Conservation (phyloP, 495 filamentous ascomycete genomes). For the Penicillium daleae region DNA sequence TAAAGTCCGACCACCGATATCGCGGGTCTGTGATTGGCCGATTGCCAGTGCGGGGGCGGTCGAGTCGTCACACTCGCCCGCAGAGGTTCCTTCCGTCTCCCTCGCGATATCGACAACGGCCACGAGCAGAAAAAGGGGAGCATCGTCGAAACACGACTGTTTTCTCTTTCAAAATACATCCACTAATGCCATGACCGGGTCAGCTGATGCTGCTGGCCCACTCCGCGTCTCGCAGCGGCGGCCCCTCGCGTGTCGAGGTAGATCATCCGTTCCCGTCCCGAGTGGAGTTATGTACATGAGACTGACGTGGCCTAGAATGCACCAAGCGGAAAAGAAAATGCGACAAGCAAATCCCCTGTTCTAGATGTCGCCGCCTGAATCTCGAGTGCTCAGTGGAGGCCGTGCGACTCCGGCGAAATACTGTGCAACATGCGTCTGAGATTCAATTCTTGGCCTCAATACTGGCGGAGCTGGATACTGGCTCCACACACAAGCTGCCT, state of each 20-base stretch:
- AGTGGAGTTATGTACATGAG: background rate
- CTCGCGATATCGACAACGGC: background rate
- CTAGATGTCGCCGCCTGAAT: slow-evolving; percentile 34
- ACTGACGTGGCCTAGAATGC: slow-evolving; percentile 30
- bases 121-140: slow-evolving; percentile 5
- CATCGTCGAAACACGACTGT: background rate
- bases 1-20: slow-evolving; percentile 2
- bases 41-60: slow-evolving; percentile 6
- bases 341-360: slow-evolving; percentile 37
- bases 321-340: slow-evolving; percentile 39
- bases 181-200: slow-evolving; percentile 14
- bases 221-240: slow-evolving; percentile 38
- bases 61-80: slow-evolving; percentile 19
- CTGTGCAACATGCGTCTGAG: slow-evolving; percentile 35
- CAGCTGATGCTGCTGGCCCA: slow-evolving; percentile 14
- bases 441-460: slow-evolving; percentile 35
- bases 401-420: slow-evolving; percentile 32
- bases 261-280: background rate
- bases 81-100: slow-evolving; percentile 1
- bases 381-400: slow-evolving; percentile 36
- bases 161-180: slow-evolving; percentile 1
- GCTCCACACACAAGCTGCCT: slow-evolving; percentile 15
- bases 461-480: slow-evolving; percentile 27
- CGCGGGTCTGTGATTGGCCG: background rate
- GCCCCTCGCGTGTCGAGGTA: slow-evolving; percentile 39